Percentiles rank a stretch among this genome's conserved stretches.
These are phyloP conservation scores for Neurospora africana DNA, from an alignment of 495 filamentous ascomycete species.

Conservation along the genomic window DNA sequence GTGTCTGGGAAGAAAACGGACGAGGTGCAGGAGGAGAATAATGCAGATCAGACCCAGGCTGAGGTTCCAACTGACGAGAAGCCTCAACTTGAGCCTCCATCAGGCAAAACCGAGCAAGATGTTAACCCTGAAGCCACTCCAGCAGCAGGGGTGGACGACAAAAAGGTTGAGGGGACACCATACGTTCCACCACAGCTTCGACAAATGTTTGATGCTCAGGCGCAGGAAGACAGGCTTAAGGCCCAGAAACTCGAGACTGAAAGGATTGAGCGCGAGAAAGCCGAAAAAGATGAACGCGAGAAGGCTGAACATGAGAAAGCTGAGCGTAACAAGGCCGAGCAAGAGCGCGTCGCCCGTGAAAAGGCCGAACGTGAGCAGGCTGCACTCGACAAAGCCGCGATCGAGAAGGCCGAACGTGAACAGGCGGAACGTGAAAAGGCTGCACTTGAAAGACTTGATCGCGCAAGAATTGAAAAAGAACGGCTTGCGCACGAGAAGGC, in stretches of 20 bases:
- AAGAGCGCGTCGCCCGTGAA: neutral
- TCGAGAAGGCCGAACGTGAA: neutral
- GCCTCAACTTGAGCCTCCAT: neutral
- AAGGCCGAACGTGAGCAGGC: neutral
- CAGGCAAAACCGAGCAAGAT: neutral
- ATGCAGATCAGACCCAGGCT: neutral
- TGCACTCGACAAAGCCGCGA: neutral
- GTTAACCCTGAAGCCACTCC: neutral
- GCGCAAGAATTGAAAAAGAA: neutral
- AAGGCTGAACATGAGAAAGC: neutral
- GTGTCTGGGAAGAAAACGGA: neutral
- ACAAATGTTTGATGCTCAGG: neutral
- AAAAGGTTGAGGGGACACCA: neutral
- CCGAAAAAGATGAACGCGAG: neutral
- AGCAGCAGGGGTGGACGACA: neutral
- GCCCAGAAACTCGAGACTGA: neutral
- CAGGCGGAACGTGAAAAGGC: neutral
- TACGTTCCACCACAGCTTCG: neutral
- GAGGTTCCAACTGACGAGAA: neutral
- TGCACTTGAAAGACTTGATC: neutral
- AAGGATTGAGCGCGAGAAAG: neutral
- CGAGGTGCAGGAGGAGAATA: neutral
- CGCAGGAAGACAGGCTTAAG: neutral
- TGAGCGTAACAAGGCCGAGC: neutral
- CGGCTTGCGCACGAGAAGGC: neutral